Conservation (phyloP, 2,329 filamentous ascomycete species). For the Monilinia laxa region DNA sequence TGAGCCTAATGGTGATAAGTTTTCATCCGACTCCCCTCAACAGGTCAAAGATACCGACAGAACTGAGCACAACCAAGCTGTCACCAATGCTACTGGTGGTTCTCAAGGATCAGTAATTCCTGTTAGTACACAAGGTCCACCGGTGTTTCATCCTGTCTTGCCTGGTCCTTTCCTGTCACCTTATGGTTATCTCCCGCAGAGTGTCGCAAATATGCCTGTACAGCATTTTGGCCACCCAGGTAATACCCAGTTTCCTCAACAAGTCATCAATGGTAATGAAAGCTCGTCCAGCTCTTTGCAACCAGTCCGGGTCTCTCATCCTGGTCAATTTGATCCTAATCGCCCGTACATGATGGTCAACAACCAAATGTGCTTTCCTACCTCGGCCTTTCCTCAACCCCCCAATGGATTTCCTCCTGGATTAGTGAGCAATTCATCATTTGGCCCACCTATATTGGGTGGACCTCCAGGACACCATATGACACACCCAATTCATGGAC, state of each 20-base stretch:
- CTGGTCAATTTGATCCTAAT: constrained; percentile 40
- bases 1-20: constrained; percentile 36
- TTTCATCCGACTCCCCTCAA: constrained; percentile 31
- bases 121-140: constrained; percentile 13
- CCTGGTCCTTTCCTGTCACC: constrained; percentile 28
- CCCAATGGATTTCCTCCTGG: constrained; percentile 30
- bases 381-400: constrained; percentile 35
- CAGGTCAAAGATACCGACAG: not conserved
- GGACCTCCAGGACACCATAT: constrained; percentile 21
- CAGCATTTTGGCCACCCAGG: constrained; percentile 24
- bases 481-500: constrained; percentile 24
- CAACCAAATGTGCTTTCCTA: constrained; percentile 39
- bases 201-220: not conserved
- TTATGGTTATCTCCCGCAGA: constrained; percentile 27
- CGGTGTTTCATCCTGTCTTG: constrained; percentile 26
- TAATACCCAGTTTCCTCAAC: not conserved
- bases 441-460: constrained; percentile 25
- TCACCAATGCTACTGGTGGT: constrained; percentile 6
- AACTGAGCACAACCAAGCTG: constrained; percentile 11
- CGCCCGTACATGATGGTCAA: constrained; percentile 40
- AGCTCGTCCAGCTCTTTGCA: constrained; percentile 22
- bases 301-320: constrained; percentile 39
- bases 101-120: constrained; percentile 16
- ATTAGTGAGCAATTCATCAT: constrained; percentile 36
- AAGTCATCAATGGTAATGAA: constrained; percentile 6